These are phyloP conservation scores for Lentinula guzmanii DNA, from an alignment of 768 basidiomycete genomes.

Conservation along the genomic window DNA sequence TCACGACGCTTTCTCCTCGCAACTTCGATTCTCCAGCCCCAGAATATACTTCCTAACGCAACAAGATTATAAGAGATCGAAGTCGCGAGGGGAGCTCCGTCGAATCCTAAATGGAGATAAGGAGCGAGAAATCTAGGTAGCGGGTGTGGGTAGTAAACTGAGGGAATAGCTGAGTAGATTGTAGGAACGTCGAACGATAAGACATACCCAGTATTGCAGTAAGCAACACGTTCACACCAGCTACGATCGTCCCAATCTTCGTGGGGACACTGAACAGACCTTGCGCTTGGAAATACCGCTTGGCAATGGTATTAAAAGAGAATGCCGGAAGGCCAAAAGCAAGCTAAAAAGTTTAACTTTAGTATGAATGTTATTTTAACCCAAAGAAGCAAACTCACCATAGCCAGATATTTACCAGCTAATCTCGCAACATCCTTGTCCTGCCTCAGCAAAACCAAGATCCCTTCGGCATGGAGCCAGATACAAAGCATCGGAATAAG, in stretches of 20 bases:
- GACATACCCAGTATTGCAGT: slow-evolving; percentile 17
- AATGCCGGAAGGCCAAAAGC: slow-evolving; percentile 32
- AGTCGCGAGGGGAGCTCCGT: slow-evolving; percentile 89
- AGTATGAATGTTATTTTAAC: neutral
- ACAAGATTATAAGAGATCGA: slow-evolving; percentile 86
- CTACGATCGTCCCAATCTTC: slow-evolving; percentile 72
- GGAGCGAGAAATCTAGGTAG: slow-evolving; percentile 18
- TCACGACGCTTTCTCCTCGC: neutral
- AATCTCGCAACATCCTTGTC: slow-evolving; percentile 54
- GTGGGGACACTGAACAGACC: slow-evolving; percentile 84
- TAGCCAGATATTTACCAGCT: slow-evolving; percentile 48
- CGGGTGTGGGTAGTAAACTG: slow-evolving; percentile 54
- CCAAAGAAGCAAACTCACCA: slow-evolving; percentile 42
- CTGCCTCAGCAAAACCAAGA: slow-evolving; percentile 49
- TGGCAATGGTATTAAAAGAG: slow-evolving; percentile 35
- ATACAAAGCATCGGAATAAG: slow-evolving; percentile 1
- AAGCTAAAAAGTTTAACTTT: neutral
- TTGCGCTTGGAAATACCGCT: slow-evolving; percentile 17
- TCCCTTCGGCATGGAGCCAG: slow-evolving; percentile 55
- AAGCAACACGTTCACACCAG: slow-evolving; percentile 67
- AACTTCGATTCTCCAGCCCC: slow-evolving; percentile 1
- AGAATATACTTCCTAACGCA: slow-evolving; percentile 22
- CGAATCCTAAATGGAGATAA: slow-evolving; percentile 71
- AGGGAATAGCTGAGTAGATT: slow-evolving; percentile 24
- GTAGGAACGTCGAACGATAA: slow-evolving; percentile 46